Evolutionary conservation across 176 grass and related monocot genomes (phyloP), one percentile per base, ranked within the genome.

Genomic region (Ensete glaucum): DNA sequence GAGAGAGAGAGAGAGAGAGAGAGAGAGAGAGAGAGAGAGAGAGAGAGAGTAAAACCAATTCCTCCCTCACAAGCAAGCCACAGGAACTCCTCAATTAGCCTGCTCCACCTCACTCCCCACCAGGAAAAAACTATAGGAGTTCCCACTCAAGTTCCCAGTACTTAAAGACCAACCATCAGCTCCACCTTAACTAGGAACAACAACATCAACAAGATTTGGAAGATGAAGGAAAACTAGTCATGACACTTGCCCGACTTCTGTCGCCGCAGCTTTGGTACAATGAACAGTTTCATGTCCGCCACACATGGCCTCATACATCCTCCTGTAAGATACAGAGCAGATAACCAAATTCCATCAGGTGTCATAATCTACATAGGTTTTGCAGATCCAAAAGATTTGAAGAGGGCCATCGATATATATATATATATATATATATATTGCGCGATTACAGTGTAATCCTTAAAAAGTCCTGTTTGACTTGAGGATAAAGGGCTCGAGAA

Each of bases 1-100:
- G 63, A 65, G 63, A 24, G 62, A 65, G 63, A 49, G 66, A 34
- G 62, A 65, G 62, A 64, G 62, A 24, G 62, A 65, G 62, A 49
- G 66, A 34, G 62, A 65, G 62, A 64, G 23, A 23, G 62, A 64
- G 62, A 48, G 66, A 29, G 27, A 29, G 62, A 23, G 22, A 65
- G 62, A 65, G 62, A 24, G 22, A 65, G 63, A 49, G 66, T 22
- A 20, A 70, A 50, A 50, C 48, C 67, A 50, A 51, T 9, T 25
- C 24, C 24, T 17, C 27, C 43, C 17, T 9, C 43, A n/a, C 16
- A 11, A 50, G 7, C 16, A 11, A 50, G 7, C 14, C 5, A 43
- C 34, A 43, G 34, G 34, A 43, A 43, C 34, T n/a, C 16, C 16
- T 50, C 9, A 70, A 70, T 11, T 9, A 21, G 43, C 1, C 34